Base-by-base conservation (phyloP, 768 basidiomycete species). In the Kwoniella heveanensis region DNA sequence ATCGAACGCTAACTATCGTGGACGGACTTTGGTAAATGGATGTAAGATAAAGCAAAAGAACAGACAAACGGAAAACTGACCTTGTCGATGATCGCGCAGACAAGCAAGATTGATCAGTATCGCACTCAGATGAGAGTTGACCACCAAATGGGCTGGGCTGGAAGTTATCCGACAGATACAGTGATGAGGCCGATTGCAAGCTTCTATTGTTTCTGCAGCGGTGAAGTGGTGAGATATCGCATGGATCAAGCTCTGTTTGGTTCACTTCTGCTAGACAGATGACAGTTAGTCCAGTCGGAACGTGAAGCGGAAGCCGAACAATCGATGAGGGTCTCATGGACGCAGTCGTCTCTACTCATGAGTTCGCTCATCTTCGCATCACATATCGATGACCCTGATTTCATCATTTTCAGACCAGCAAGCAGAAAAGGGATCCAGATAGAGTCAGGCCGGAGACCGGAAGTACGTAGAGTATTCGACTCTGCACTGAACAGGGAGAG, bases 301-400 rank as follows among this genome's bases (percentile, higher is more conserved):
- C 39, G 15, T 17, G 8, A 44, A 10, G 39, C 15, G 15, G 4
- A 44, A 44, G 39, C 39, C 39, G 39, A 44, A 44, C 39, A 44
- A 44, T 9, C 3, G 39, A 44, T 10, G 39, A 44, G 39, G 17
- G 39, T 9, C 39, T 13, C 39, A 44, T 44, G 15, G 15, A 44
- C 8, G 39, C 39, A 44, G 39, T 19, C 8, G 39, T 44, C 39
- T 44, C 39, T 44, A 44, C 39, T 17, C 3, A 9, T 44, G 39
- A 19, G 39, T 44, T 44, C 39, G 19, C 8, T 44, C 39, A 44
- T 44, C 8, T 44, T 44, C 39, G 39, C 39, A 44, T 44, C 39
- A 19, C 39, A 44, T 44, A 44, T 55, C 49, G 58, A 60, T 60
- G 52, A 49, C 58, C 58, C 58, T 60, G 58, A 60, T 60, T 60